Evolutionary conservation across 2,329 filamentous ascomycete genomes (phyloP), one percentile per base, ranked within the genome.

Genomic region (Claviceps capensis): DNA sequence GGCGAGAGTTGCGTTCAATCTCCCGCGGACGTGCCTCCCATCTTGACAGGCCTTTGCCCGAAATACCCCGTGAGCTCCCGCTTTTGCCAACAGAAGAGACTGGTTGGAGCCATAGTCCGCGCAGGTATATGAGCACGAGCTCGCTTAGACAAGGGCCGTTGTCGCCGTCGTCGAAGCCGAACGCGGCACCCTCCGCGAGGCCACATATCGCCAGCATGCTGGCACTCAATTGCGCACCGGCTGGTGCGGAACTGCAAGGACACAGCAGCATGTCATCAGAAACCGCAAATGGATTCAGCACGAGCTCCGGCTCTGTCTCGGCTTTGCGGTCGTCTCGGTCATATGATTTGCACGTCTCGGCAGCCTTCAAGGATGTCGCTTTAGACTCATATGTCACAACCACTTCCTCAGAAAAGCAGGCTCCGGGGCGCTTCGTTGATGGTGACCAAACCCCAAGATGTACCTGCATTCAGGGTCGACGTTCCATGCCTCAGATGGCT

Each of bases 401-500:
- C 30, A 56, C 57, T 16, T 34, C 19, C 26, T 26, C 40, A 19
- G 36, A 48, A 6, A 41, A 48, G 22, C 40, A 48, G 11, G 23
- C 4, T 8, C 42, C 7, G n/a, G 42, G 52, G 4, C 42, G 51
- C 42, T 53, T 57, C 30, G 54, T 57, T 17, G 57, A 58, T 48
- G 51, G 55, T 1, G 60, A 63, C 5, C 50, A 47, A n/a, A 56
- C 52, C 13, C 54, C 55, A 30, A 53, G 47, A 7, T 64, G 57
- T 44, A 55, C 56, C 5, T 48, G 66, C 22, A 40, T 62, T 11
- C 44, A 9, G 26, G 69, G 67, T 50, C 67, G 74, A 26, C 68
- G 71, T 52, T 78, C 76, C 62, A 71, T 78, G 70, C 71, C 75
- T 5, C 73, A 77, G 26, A 64, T 78, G 44, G 65, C 64, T 40